Evolutionary conservation across 441 rosid genomes (phyloP).

Genomic region (Populus tomentosa): DNA sequence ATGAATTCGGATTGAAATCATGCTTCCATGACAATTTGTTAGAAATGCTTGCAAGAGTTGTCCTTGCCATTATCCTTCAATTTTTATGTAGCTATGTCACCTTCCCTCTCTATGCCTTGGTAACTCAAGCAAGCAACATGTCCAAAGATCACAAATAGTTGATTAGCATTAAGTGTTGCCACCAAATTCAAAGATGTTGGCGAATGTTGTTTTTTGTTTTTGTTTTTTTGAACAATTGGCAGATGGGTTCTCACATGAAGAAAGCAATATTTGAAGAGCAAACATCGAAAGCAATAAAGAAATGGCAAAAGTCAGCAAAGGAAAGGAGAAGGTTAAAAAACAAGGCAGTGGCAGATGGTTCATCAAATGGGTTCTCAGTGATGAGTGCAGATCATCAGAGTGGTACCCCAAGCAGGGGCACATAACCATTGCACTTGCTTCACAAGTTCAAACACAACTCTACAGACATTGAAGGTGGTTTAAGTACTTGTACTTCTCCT

Average conservation of each 20-base stretch:
- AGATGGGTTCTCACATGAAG: slow-evolving; percentile 45
- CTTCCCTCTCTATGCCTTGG: slow-evolving; percentile 38
- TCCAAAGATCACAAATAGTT: neutral
- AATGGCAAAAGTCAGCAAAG: slow-evolving; percentile 34
- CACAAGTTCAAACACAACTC: slow-evolving; percentile 20
- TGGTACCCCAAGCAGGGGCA: slow-evolving; percentile 24
- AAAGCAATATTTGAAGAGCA: slow-evolving; percentile 39
- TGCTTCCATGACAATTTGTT: slow-evolving; percentile 27
- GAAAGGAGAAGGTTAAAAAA: slow-evolving; percentile 24
- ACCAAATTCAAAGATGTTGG: neutral
- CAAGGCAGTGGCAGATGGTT: slow-evolving; percentile 3
- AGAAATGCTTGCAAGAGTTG: slow-evolving; percentile 20
- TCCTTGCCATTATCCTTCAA: slow-evolving; percentile 26
- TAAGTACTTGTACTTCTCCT: slow-evolving; percentile 15
- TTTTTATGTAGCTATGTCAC: slow-evolving; percentile 34
- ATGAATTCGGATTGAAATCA: slow-evolving; percentile 28
- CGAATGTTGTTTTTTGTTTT: too few species aligned
- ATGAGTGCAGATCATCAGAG: slow-evolving; percentile 13
- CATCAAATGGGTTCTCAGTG: slow-evolving; percentile 16
- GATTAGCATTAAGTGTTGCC: neutral
- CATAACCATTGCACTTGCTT: slow-evolving; percentile 29
- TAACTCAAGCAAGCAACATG: slow-evolving; percentile 30
- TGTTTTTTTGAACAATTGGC: neutral
- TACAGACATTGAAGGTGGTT: slow-evolving; percentile 22
- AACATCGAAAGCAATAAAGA: slow-evolving; percentile 30